Percentiles rank a stretch among this genome's conserved stretches.
These are phyloP conservation scores for Trichoderma brevicompactum DNA, from an alignment of 2,329 filamentous ascomycete species.

Conservation along the genomic window DNA sequence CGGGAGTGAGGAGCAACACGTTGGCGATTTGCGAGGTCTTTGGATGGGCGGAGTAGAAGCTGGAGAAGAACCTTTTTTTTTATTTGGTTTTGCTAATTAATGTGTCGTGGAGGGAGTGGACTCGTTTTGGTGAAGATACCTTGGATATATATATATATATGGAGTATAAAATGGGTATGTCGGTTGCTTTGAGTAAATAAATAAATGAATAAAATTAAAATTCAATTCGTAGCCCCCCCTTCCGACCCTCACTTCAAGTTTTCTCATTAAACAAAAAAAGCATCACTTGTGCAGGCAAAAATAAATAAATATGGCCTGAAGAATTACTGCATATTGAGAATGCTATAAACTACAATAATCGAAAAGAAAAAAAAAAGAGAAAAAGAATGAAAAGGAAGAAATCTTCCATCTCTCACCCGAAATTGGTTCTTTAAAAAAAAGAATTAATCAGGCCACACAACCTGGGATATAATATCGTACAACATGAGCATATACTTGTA, in stretches of 20 bases:
- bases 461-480: constrained; percentile 26
- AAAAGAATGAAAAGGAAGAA: not conserved
- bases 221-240: too few species aligned
- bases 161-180: constrained; percentile 17
- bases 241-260: too few species aligned
- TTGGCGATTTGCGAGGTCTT: constrained; percentile 85
- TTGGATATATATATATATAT: not conserved
- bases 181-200: not conserved
- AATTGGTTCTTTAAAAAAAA: not conserved
- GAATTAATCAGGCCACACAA: constrained; percentile 17
- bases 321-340: constrained; percentile 16
- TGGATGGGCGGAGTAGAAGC: constrained; percentile 67
- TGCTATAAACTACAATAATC: constrained; percentile 9
- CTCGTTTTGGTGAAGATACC: too few species aligned
- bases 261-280: too few species aligned
- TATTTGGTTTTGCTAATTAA: too few species aligned
- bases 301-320: not conserved
- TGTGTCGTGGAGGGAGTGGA: not conserved
- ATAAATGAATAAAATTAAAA: not conserved
- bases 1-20: constrained; percentile 75
- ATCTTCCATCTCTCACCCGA: not conserved
- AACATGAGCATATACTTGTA: constrained; percentile 15
- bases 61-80: too few species aligned
- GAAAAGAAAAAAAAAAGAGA: not conserved
- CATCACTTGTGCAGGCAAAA: not conserved